Conservation (phyloP, 805 yeast genomes). For the Zygoascus flipseniorum region DNA sequence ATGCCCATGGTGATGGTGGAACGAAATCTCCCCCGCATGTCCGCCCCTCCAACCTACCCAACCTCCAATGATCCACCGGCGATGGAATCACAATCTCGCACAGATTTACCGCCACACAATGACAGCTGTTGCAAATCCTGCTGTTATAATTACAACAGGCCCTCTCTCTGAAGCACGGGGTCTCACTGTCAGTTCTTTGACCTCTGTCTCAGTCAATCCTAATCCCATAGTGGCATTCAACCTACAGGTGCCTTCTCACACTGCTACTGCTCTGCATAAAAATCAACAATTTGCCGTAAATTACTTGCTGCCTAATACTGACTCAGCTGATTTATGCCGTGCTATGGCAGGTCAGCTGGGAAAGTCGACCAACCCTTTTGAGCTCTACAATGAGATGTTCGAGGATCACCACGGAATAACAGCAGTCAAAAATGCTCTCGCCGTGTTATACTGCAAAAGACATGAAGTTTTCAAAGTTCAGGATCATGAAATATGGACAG, state of each 20-base stretch:
- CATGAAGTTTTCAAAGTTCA: constrained; percentile 38
- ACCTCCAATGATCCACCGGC: background rate
- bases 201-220: constrained; percentile 73
- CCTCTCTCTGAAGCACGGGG: constrained; percentile 40
- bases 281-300: constrained; percentile 61
- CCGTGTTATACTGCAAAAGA: constrained; percentile 24
- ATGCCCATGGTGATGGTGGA: background rate
- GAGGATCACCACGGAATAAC: constrained; percentile 19
- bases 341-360: constrained; percentile 51
- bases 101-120: constrained; percentile 31
- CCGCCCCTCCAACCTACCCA: background rate
- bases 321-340: constrained; percentile 52
- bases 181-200: constrained; percentile 77
- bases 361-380: constrained; percentile 28
- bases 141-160: constrained; percentile 53
- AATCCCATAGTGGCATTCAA: constrained; percentile 77
- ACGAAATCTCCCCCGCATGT: background rate
- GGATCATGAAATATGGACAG: constrained; percentile 90
- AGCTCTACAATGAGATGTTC: constrained; percentile 20
- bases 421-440: constrained; percentile 16
- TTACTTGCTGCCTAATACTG: constrained; percentile 51
- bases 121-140: constrained; percentile 43
- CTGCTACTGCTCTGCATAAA: constrained; percentile 59
- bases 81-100: background rate
- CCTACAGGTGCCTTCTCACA: constrained; percentile 75